Percentiles rank a stretch among this genome's conserved stretches.
Evolutionary conservation across 345 rosid genomes (phyloP).

Genomic region (Adansonia digitata): DNA sequence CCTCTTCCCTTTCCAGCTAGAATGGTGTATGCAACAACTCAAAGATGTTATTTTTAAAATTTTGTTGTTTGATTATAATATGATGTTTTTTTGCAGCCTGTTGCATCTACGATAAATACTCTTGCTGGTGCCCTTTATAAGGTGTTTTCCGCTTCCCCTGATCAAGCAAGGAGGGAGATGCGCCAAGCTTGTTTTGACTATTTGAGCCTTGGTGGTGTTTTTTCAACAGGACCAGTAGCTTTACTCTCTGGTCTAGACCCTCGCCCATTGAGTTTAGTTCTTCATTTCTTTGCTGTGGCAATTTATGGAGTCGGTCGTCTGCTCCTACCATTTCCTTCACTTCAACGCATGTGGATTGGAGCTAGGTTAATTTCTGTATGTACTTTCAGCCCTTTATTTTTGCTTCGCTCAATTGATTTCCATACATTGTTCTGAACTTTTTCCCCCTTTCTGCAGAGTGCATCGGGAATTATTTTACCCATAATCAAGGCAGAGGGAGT

Average conservation of each 20-base stretch:
- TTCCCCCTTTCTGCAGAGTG: conserved; percentile 33
- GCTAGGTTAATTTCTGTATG: conserved; percentile 43
- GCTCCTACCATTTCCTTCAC: conserved; percentile 48
- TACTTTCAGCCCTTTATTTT: neutral
- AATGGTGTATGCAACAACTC: neutral
- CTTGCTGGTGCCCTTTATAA: conserved; percentile 52
- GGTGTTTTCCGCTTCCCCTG: conserved; percentile 45
- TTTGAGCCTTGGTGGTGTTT: conserved; percentile 50
- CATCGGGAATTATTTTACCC: conserved; percentile 42
- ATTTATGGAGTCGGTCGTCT: conserved; percentile 50
- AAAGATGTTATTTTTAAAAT: neutral
- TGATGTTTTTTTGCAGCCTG: conserved; percentile 28
- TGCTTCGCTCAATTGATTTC: neutral
- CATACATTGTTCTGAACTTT: no score
- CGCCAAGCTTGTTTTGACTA: conserved; percentile 54
- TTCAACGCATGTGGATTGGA: conserved; percentile 41
- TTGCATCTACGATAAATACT: conserved; percentile 54
- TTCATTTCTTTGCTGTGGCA: conserved; percentile 55
- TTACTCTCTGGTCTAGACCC: conserved; percentile 56
- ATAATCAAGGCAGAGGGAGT: conserved; percentile 46
- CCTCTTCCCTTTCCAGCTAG: neutral
- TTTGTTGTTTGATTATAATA: neutral
- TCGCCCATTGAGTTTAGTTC: conserved; percentile 39
- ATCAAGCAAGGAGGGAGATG: conserved; percentile 54
- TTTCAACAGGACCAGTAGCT: conserved; percentile 45